Percentiles rank a stretch among this genome's conserved stretches.
These are phyloP conservation scores for Strigomonas oncopelti DNA, from an alignment of 208 protist genomes.

Conservation along the genomic window DNA sequence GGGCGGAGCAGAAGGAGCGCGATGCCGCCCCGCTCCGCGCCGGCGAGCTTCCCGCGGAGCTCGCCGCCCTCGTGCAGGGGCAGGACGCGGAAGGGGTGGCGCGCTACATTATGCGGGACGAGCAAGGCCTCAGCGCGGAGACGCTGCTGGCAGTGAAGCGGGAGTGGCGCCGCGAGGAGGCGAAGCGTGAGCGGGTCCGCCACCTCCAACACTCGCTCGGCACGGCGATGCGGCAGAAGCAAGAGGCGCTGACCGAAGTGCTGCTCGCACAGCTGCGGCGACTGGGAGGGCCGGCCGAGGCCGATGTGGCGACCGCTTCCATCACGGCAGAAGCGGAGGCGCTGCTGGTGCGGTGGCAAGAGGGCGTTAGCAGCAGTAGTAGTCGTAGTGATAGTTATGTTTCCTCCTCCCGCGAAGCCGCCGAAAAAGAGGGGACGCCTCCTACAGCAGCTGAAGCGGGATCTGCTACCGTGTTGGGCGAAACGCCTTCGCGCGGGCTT, in stretches of 20 bases:
- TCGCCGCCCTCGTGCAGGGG: background rate
- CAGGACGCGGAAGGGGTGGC: slow-evolving; percentile 7
- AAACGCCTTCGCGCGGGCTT: background rate
- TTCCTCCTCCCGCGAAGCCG: too few species aligned
- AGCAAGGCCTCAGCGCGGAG: background rate
- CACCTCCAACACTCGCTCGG: background rate
- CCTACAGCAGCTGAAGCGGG: too few species aligned
- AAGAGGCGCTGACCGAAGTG: background rate
- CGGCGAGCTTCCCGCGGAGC: background rate
- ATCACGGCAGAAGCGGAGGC: background rate
- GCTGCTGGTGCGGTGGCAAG: background rate
- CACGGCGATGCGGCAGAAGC: background rate
- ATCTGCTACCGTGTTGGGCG: too few species aligned
- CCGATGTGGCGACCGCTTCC: background rate
- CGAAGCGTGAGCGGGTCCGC: background rate
- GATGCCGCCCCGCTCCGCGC: background rate
- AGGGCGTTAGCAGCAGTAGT: background rate
- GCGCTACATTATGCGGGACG: background rate
- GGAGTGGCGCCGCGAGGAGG: background rate
- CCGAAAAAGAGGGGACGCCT: too few species aligned
- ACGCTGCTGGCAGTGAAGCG: background rate
- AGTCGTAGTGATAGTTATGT: too few species aligned
- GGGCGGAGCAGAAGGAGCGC: background rate
- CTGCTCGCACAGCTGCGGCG: background rate
- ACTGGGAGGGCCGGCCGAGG: background rate